Base-by-base conservation (phyloP, 2,329 filamentous ascomycete species). In the Paecilomyces formosus region DNA sequence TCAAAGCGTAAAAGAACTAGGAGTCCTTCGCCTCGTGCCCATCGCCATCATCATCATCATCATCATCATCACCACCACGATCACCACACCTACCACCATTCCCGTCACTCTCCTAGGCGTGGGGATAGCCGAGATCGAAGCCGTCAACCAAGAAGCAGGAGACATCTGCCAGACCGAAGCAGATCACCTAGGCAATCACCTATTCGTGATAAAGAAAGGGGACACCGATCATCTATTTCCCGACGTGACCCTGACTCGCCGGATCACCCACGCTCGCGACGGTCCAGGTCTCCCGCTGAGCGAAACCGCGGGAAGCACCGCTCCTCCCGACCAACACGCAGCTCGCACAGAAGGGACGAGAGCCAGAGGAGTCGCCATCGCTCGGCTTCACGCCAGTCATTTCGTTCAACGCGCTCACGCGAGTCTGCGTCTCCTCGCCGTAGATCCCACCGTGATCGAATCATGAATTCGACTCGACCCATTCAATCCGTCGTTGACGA, bases 1-100 rank as follows among this genome's bases (percentile, higher is more conserved):
- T 65, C 65, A 31, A 75, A 76, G 68, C 70, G 74, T 55, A 72
- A 72, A 63, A 71, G 74, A 61, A 77, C 71, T 57, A 71, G 73
- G 58, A 77, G 74, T 62, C 73, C 73, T 57, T 77, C 76, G 30
- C 73, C 72, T 52, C 66, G 65, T 53, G 64, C 63, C 39, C 66
- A 65, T 57, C 68, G 62, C 24, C 66, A 66, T 54, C 68, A 67
- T 33, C 65, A 67, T 30, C 63, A 62, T 28, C 64, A 63, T 18
- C 60, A 59, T 57, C 54, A 55, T 35, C 50, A 54, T 55, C 62
- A 63, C 56, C 67, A 62, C 55, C 24, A 26, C 24, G 6, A 61
- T 28, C 64, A 63, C 18, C 60, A 59, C n/a, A n/a, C n/a, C n/a
- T n/a, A n/a, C 57, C 62, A 62, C 58, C 64, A 61, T 51, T 65